Percentiles rank a stretch among this genome's conserved stretches.
These are phyloP conservation scores for Cicer pinnatifidum DNA, from an alignment of 306 rosid species.

Conservation along the genomic window DNA sequence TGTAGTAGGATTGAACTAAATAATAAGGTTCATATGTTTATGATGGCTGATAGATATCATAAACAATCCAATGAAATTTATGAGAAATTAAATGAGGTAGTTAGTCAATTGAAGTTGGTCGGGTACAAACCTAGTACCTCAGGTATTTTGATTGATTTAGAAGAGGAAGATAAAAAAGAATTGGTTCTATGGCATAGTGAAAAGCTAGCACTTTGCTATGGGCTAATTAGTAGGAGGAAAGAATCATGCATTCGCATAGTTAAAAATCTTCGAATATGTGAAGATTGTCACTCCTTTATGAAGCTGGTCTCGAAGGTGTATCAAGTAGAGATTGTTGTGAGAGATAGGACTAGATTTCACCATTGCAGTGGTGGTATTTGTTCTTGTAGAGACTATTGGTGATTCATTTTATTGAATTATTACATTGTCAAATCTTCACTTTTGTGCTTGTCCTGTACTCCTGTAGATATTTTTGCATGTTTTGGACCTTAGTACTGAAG, in stretches of 20 bases:
- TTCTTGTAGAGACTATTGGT: conserved; percentile 86
- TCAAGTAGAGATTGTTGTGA: conserved; percentile 61
- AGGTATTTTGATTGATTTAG: conserved; percentile 64
- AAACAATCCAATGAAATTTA: conserved; percentile 66
- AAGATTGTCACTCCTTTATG: conserved; percentile 76
- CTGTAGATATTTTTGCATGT: background rate
- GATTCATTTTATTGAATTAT: conserved; percentile 37
- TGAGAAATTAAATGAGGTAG: conserved; percentile 71
- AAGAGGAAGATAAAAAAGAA: conserved; percentile 79
- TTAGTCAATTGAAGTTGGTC: conserved; percentile 59
- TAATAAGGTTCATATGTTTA: conserved; percentile 68
- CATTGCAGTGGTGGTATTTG: conserved; percentile 71
- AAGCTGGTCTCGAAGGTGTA: conserved; percentile 76
- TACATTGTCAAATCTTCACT: conserved; percentile 3
- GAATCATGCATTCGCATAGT: conserved; percentile 61
- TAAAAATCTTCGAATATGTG: conserved; percentile 84
- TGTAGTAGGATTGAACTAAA: conserved; percentile 70
- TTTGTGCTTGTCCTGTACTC: background rate
- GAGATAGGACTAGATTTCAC: conserved; percentile 88
- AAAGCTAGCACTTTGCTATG: conserved; percentile 80
- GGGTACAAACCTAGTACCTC: conserved; percentile 69
- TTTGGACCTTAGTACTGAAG: background rate
- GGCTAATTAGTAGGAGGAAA: conserved; percentile 56
- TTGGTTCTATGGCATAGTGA: conserved; percentile 82
- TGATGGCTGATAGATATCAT: conserved; percentile 82